Evolutionary conservation across 371 early-diverging fungal genomes (phyloP), one percentile per base, ranked within the genome.

Genomic region (Sporodiniella umbellata): DNA sequence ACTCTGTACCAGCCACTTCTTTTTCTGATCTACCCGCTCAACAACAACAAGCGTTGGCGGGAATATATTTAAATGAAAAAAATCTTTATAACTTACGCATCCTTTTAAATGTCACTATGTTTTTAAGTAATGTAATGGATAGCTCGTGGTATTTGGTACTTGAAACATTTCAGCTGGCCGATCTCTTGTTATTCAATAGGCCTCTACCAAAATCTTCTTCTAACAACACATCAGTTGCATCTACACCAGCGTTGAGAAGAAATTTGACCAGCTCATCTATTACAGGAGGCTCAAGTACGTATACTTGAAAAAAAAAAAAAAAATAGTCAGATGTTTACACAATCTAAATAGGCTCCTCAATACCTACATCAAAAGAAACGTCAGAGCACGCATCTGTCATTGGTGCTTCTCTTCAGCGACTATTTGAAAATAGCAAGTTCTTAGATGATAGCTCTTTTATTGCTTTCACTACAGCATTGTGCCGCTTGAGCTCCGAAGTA

Each of bases 91-190:
- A 89, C 42, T 60, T 96, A 19, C 83, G 90, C 3, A 83, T 89
- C 0, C 59, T 93, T 12, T 55, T 94, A 17, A 76, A 80, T 26
- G 79, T 93, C 12, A 82, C 94, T 3, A 78, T 86, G 67, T 85
- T 78, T 19, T 74, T 96, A 35, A 84, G 86, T 3, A 74, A 85
- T 4, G 83, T 84, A 3, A 64, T 98, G 39, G 90, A 86, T 8
- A 70, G 84, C 15, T 80, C 89, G 17, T 98, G 98, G 98, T 92
- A 86, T 55, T 65, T 85, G 21, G 81, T 96, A 0, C 62, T 96
- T 25, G 93, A 93, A 54, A 92, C 95, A 1, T 69, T 96, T 53
- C 95, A 95, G 57, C 83, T 88, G 17, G 90, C 92, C 0, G 93
- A 95, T 45, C 67, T 72, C 33, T 44, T 77, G 24, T 46, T 77